phyloP scores from a whole-genome alignment of 2,329 filamentous ascomycete species.

The Alternaria gaisen region DNA sequence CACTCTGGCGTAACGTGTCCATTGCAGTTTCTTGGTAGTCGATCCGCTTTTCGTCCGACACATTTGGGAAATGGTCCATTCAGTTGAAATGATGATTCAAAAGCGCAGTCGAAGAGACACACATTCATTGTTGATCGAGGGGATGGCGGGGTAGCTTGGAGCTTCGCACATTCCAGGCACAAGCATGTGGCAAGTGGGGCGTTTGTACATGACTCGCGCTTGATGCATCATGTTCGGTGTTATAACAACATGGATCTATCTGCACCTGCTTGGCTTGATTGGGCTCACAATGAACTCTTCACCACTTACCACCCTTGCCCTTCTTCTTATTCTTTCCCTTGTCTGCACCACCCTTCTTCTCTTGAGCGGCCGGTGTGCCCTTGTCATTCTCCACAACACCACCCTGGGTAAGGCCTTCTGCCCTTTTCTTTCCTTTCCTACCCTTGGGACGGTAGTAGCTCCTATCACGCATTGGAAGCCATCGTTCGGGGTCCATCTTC shows the following conservation, averaged over 20 bases:
- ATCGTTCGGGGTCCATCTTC: conserved; percentile 87
- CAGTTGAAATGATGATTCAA: background rate
- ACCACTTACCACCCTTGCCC: conserved; percentile 48
- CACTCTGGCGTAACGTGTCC: conserved; percentile 2
- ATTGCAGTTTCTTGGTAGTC: background rate
- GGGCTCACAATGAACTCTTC: background rate
- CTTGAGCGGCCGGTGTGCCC: conserved; percentile 39
- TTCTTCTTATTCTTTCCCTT: conserved; percentile 50
- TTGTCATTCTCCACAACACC: conserved; percentile 77
- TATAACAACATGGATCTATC: background rate
- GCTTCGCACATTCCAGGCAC: background rate
- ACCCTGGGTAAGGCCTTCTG: conserved; percentile 78
- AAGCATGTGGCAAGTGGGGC: conserved; percentile 10
- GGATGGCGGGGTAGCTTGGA: conserved; percentile 16
- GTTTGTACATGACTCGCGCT: conserved; percentile 4
- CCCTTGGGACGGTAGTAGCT: conserved; percentile 90
- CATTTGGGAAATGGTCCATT: background rate
- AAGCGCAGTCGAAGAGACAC: background rate
- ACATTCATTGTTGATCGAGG: background rate
- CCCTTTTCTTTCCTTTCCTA: conserved; percentile 87
- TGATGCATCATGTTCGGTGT: conserved; percentile 5
- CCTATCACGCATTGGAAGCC: conserved; percentile 89
- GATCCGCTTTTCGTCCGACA: conserved; percentile 3
- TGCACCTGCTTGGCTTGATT: background rate
- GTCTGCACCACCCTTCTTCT: conserved; percentile 42